Evolutionary conservation across 23 red algal genomes (phyloP).

Genomic region (Gracilariopsis chorda): DNA sequence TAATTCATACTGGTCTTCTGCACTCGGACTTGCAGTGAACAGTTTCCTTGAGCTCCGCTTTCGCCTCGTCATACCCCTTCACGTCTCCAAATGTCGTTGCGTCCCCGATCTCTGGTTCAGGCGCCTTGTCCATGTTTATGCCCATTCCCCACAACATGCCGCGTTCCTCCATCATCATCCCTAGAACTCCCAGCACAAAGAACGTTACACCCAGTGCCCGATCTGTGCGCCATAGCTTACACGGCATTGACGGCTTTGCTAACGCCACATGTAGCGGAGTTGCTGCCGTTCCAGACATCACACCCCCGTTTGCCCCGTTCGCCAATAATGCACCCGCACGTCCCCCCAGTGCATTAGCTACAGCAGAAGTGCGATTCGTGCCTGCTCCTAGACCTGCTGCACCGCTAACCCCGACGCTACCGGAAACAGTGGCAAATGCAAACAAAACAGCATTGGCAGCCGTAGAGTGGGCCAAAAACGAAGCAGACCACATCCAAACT

Average conservation of each 20-base stretch:
- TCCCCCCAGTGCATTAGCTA: neutral
- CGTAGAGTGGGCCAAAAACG: no score
- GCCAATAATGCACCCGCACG: neutral
- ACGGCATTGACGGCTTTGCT: slow-evolving; percentile 85
- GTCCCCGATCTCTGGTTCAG: slow-evolving; percentile 72
- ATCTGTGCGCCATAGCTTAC: slow-evolving; percentile 81
- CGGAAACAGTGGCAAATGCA: no score
- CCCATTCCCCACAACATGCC: slow-evolving; percentile 72
- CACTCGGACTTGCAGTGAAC: no score
- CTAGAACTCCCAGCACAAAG: slow-evolving; percentile 84
- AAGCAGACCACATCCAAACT: no score
- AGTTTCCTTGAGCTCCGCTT: slow-evolving; percentile 96
- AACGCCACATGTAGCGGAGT: slow-evolving; percentile 84
- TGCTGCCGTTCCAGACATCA: slow-evolving; percentile 41
- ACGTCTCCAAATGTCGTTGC: slow-evolving; percentile 88
- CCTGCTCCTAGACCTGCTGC: neutral
- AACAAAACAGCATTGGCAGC: no score
- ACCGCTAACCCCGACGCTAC: no score
- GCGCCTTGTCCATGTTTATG: slow-evolving; percentile 85
- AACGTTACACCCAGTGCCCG: slow-evolving; percentile 87
- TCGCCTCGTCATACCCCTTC: slow-evolving; percentile 99
- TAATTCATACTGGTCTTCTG: no score
- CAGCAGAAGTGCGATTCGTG: neutral
- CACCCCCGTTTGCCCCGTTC: neutral
- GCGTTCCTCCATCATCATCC: slow-evolving; percentile 96